Percentiles rank a stretch among this genome's conserved stretches.
Evolutionary conservation across 1,284 basidiomycete species (phyloP).

Genomic region (Ganoderma multipileum): DNA sequence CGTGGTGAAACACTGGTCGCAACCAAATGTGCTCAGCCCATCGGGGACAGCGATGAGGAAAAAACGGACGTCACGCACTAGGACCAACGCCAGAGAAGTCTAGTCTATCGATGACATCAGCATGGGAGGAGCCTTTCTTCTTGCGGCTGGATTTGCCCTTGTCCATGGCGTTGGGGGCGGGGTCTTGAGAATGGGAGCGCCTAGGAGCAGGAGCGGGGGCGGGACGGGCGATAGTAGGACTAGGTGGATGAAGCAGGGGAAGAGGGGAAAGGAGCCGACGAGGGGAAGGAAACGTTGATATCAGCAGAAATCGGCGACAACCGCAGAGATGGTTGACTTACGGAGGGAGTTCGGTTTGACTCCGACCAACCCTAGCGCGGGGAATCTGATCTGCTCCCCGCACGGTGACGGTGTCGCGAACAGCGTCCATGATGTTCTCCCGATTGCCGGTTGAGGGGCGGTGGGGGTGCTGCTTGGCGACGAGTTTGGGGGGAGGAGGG

Average conservation of each 20-base stretch:
- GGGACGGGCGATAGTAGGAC: slow-evolving; percentile 38
- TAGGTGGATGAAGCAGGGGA: slow-evolving; percentile 35
- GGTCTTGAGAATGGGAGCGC: slow-evolving; percentile 77
- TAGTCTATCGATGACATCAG: slow-evolving; percentile 70
- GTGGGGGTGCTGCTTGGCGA: slow-evolving; percentile 38
- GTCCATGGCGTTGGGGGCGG: slow-evolving; percentile 54
- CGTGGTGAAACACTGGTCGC: slow-evolving; percentile 81
- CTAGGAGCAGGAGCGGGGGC: slow-evolving; percentile 49
- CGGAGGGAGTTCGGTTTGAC: slow-evolving; percentile 49
- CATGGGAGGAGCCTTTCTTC: slow-evolving; percentile 76
- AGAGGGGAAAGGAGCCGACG: slow-evolving; percentile 12
- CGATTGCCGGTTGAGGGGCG: slow-evolving; percentile 37
- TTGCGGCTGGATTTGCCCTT: slow-evolving; percentile 57
- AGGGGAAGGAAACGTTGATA: slow-evolving; percentile 19
- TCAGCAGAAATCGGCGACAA: slow-evolving; percentile 26
- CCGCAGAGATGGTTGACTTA: slow-evolving; percentile 37
- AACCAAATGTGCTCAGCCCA: slow-evolving; percentile 11
- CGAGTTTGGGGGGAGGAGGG: slow-evolving; percentile 48
- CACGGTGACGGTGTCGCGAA: slow-evolving; percentile 67
- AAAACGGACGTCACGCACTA: slow-evolving; percentile 61
- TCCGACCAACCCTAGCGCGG: slow-evolving; percentile 53
- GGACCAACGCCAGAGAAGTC: slow-evolving; percentile 76
- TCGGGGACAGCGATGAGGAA: slow-evolving; percentile 14
- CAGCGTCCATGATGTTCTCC: slow-evolving; percentile 61
- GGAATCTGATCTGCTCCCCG: slow-evolving; percentile 45